Conservation (phyloP, 2,329 filamentous ascomycete species). For the Fusarium sp. region DNA sequence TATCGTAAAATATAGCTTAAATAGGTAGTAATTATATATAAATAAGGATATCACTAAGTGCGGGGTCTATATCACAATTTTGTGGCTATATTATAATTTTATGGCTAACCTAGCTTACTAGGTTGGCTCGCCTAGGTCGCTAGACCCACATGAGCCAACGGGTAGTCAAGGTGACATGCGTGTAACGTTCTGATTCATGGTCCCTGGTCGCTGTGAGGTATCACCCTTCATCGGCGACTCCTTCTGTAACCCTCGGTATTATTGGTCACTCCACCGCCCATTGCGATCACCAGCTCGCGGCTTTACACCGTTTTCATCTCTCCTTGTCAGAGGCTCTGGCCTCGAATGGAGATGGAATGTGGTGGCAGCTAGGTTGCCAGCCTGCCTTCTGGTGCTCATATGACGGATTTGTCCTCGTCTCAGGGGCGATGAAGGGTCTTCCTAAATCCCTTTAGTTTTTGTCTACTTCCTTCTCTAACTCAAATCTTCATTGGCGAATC, state of each 20-base stretch:
- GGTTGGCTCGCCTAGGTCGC: no score
- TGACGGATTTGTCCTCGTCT: background rate
- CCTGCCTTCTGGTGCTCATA: background rate
- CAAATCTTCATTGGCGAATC: background rate
- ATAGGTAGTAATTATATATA: no score
- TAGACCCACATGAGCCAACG: no score
- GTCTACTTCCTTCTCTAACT: background rate
- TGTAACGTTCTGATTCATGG: background rate
- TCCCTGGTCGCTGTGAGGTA: background rate
- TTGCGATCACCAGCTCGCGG: background rate
- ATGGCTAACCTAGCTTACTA: no score
- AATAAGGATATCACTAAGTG: no score
- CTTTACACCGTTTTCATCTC: background rate
- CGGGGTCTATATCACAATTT: no score
- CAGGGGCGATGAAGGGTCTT: background rate
- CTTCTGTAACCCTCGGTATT: background rate
- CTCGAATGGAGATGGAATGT: background rate
- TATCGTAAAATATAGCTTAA: no score
- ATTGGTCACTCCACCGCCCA: background rate
- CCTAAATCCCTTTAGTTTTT: background rate
- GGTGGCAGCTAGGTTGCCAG: background rate
- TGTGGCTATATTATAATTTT: no score
- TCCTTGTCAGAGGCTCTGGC: background rate
- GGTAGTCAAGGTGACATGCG: background rate
- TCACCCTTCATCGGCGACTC: background rate